Evolutionary conservation across 768 basidiomycete species (phyloP).

Genomic region (Pleurotus salmoneostramineus): DNA sequence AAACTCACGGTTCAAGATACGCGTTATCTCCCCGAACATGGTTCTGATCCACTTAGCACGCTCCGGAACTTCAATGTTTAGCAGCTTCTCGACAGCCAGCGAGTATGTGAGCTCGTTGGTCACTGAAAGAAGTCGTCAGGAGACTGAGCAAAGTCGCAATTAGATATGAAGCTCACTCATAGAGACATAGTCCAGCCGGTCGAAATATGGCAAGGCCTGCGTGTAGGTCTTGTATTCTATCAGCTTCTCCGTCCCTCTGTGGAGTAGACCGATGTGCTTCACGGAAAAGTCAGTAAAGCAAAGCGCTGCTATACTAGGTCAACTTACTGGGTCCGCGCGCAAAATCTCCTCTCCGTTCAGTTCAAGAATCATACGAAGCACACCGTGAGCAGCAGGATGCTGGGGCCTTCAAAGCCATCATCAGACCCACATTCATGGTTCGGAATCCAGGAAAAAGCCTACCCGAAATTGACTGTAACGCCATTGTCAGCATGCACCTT

Average conservation of each 20-base stretch:
- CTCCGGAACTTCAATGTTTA: conserved; percentile 95
- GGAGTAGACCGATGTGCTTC: conserved; percentile 91
- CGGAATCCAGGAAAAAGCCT: conserved; percentile 34
- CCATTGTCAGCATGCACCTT: background rate
- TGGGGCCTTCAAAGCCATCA: conserved; percentile 60
- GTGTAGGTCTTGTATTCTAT: conserved; percentile 99
- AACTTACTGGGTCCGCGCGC: conserved; percentile 74
- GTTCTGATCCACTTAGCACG: conserved; percentile 99
- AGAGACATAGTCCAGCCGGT: conserved; percentile 97
- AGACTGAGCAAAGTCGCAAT: background rate
- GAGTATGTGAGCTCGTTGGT: conserved; percentile 98
- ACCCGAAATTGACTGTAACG: conserved; percentile 86
- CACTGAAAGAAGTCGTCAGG: conserved; percentile 48
- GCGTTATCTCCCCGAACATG: conserved; percentile 94
- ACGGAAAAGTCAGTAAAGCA: conserved; percentile 9
- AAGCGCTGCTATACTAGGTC: background rate
- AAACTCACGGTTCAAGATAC: conserved; percentile 83
- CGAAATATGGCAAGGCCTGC: conserved; percentile 97
- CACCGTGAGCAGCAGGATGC: conserved; percentile 98
- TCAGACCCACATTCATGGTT: background rate
- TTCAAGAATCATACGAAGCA: conserved; percentile 95
- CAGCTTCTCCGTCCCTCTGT: conserved; percentile 97
- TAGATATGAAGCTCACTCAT: conserved; percentile 70
- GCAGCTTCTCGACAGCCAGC: conserved; percentile 94
- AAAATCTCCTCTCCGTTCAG: conserved; percentile 96